Evolutionary conservation across 2,329 filamentous ascomycete genomes (phyloP), one percentile per base, ranked within the genome.

Genomic region (Harringtonia aguacate): DNA sequence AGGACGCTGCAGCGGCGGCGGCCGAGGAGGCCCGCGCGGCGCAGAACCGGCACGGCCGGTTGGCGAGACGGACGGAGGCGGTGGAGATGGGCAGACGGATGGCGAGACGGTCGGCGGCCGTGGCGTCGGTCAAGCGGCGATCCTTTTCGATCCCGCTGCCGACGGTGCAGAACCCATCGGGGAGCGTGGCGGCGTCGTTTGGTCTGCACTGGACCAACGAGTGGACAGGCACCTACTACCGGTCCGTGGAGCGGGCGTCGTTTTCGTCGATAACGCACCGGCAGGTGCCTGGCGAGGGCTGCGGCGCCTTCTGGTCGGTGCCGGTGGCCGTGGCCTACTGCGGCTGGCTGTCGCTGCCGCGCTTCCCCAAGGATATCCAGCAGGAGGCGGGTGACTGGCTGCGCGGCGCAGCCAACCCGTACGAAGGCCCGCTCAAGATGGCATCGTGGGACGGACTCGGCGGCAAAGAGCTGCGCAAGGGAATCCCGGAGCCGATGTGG

Each of bases 221-320:
- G 30, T 47, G 45, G 43, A 47, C 47, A 6, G 21, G 31, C 27
- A 47, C 43, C 8, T 45, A 47, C 43, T 44, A 43, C 38, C 43
- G 42, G 18, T 21, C 45, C 20, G 36, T 41, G 3, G 40, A 46
- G 45, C 31, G 22, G 1, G 49, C 45, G n/a, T 31, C 4, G 38
- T 49, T 50, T 33, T 44, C 30, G 14, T 38, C 43, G 7, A 21
- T 47, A 7, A 47, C 45, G 20, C 45, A 46, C 39, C 44, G 43
- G 39, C 49, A 50, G 43, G 18, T 46, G 2, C 45, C 45, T 8
- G 38, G 52, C 41, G 43, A 53, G 43, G 47, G 52, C 43, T 45
- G 51, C 44, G 44, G 52, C 47, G 36, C 50, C 35, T 49, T 54
- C 46, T 46, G 50, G 43, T 41, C 45, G 7, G 47, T 49, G 17